phyloP scores from a whole-genome alignment of 768 basidiomycete genomes.

The Amanita inopinata region DNA sequence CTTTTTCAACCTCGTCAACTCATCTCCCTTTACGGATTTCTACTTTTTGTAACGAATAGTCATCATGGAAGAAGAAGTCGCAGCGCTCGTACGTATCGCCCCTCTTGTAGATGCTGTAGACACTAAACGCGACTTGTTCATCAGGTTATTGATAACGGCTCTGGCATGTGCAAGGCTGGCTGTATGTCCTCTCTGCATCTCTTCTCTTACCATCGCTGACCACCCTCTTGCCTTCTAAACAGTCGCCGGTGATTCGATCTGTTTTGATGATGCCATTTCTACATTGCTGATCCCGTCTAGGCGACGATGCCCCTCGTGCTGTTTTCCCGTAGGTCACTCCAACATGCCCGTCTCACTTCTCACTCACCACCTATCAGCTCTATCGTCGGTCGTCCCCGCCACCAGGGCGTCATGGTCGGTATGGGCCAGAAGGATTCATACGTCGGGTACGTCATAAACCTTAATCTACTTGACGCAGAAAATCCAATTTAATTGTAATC shows the following conservation, averaged over 20 bases:
- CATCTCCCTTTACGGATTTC: slow-evolving; percentile 10
- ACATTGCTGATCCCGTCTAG: slow-evolving; percentile 30
- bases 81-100: slow-evolving; percentile 38
- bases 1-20: neutral
- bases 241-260: slow-evolving; percentile 52
- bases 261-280: slow-evolving; percentile 5
- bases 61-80: slow-evolving; percentile 39
- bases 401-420: slow-evolving; percentile 94
- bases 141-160: slow-evolving; percentile 87
- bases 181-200: slow-evolving; percentile 43
- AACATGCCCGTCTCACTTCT: neutral
- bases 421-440: slow-evolving; percentile 97
- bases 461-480: slow-evolving; percentile 4
- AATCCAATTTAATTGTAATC: slow-evolving; percentile 13
- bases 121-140: slow-evolving; percentile 5
- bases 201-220: neutral
- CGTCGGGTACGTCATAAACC: slow-evolving; percentile 56
- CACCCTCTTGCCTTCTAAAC: slow-evolving; percentile 14
- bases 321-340: slow-evolving; percentile 82
- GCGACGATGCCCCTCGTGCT: slow-evolving; percentile 84
- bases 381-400: slow-evolving; percentile 90
- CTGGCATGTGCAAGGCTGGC: slow-evolving; percentile 99
- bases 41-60: slow-evolving; percentile 24
- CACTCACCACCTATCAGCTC: slow-evolving; percentile 37
- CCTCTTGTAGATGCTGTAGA: slow-evolving; percentile 18